Conservation (phyloP, 805 yeast species). For the Saturnispora saitoi region DNA sequence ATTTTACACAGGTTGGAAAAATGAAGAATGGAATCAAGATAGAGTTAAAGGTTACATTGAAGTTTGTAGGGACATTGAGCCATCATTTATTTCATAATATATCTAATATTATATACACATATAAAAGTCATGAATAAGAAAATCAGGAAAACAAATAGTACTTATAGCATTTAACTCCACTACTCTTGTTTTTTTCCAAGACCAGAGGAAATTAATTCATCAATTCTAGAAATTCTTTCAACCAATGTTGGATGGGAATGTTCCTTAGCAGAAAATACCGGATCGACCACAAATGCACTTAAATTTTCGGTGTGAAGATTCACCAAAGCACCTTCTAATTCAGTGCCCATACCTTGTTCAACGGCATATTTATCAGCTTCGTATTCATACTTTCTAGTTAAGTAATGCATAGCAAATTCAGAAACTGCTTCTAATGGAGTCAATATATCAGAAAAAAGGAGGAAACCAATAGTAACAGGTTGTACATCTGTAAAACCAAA, state of each 20-base stretch:
- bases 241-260: slow-evolving; percentile 88
- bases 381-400: slow-evolving; percentile 83
- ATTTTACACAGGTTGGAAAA: slow-evolving; percentile 34
- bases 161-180: background rate
- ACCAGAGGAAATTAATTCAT: slow-evolving; percentile 22
- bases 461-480: slow-evolving; percentile 77
- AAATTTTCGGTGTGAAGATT: slow-evolving; percentile 73
- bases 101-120: background rate
- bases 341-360: slow-evolving; percentile 58
- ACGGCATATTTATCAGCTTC: slow-evolving; percentile 89
- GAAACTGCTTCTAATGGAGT: slow-evolving; percentile 67
- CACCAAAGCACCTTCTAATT: slow-evolving; percentile 64
- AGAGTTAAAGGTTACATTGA: slow-evolving; percentile 40
- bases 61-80: slow-evolving; percentile 48
- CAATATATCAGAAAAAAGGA: slow-evolving; percentile 68
- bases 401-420: slow-evolving; percentile 55
- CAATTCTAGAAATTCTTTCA: slow-evolving; percentile 78
- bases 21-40: slow-evolving; percentile 18
- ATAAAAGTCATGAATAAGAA: background rate
- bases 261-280: slow-evolving; percentile 81
- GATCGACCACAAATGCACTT: slow-evolving; percentile 80
- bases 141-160: background rate
- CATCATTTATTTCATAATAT: slow-evolving; percentile 34
- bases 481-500: slow-evolving; percentile 63
- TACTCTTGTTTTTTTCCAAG: background rate